phyloP scores from a whole-genome alignment of 371 early-diverging fungal genomes.

The Circinella umbellata region DNA sequence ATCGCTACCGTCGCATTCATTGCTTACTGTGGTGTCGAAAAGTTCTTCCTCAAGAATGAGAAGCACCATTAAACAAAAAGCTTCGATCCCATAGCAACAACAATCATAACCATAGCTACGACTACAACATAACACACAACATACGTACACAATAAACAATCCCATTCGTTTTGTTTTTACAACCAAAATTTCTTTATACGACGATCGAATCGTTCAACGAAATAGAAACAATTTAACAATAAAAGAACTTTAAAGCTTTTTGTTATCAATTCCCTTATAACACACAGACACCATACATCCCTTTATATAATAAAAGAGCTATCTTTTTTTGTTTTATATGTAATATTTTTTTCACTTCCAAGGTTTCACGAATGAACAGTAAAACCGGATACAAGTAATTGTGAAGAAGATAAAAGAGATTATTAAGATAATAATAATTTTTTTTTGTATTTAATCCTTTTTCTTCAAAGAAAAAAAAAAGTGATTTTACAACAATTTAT shows the following conservation, averaged over 20 bases:
- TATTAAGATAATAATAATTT: not conserved
- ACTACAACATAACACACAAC: not conserved
- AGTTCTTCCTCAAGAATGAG: conserved; percentile 58
- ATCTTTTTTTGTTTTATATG: no score
- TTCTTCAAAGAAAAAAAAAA: no score
- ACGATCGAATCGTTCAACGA: no score
- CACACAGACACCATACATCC: no score
- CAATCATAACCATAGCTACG: not conserved
- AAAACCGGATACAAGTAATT: no score
- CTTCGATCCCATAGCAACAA: not conserved
- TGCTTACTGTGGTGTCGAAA: conserved; percentile 79
- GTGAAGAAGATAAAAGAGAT: not conserved
- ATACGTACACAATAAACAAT: not conserved
- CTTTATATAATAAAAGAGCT: no score
- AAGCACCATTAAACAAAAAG: conserved; percentile 41
- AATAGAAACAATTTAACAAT: not conserved
- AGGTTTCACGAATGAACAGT: no score
- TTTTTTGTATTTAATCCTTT: no score
- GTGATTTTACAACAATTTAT: not conserved
- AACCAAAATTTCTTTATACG: no score
- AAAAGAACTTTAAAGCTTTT: not conserved
- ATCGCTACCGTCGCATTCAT: conserved; percentile 83
- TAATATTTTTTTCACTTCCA: no score
- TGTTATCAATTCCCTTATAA: no score
- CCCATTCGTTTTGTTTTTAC: no score